These are phyloP conservation scores for Fagopyrum esculentum DNA, from an alignment of 148 eudicot species.

Conservation along the genomic window DNA sequence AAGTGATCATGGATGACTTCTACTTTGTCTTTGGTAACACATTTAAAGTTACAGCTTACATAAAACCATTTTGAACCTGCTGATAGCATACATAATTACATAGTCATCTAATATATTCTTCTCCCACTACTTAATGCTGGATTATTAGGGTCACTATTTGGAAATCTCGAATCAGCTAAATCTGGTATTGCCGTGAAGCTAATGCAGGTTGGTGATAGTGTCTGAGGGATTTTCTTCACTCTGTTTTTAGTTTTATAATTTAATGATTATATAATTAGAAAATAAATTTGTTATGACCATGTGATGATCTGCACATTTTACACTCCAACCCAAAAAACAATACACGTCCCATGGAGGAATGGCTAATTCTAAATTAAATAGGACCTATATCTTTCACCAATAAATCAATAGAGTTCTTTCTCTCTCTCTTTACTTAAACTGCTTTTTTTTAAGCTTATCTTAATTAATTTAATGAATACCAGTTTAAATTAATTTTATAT, in stretches of 20 bases:
- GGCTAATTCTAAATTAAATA: too few species aligned
- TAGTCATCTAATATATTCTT: neutral
- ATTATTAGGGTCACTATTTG: constrained; percentile 68
- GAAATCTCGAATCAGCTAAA: constrained; percentile 62
- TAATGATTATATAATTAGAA: neutral
- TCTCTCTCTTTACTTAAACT: too few species aligned
- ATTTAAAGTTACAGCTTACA: neutral
- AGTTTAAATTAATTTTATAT: too few species aligned
- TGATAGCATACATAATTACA: neutral
- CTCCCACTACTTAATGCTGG: constrained; percentile 1
- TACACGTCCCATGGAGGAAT: too few species aligned
- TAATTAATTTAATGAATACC: too few species aligned
- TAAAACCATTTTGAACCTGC: constrained; percentile 5
- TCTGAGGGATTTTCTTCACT: neutral
- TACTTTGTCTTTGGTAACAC: constrained; percentile 60
- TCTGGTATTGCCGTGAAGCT: constrained; percentile 58
- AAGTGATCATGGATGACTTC: constrained; percentile 72
- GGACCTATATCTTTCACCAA: too few species aligned
- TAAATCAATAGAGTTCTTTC: too few species aligned
- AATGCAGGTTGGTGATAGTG: constrained; percentile 61
- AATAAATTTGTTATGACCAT: neutral
- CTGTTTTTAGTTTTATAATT: neutral
- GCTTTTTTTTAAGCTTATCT: too few species aligned
- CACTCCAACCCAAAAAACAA: too few species aligned
- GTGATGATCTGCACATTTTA: neutral